Percentiles rank a stretch among this genome's conserved stretches.
phyloP scores from a whole-genome alignment of 257 asterid genomes.

The Gentiana macrophylla region DNA sequence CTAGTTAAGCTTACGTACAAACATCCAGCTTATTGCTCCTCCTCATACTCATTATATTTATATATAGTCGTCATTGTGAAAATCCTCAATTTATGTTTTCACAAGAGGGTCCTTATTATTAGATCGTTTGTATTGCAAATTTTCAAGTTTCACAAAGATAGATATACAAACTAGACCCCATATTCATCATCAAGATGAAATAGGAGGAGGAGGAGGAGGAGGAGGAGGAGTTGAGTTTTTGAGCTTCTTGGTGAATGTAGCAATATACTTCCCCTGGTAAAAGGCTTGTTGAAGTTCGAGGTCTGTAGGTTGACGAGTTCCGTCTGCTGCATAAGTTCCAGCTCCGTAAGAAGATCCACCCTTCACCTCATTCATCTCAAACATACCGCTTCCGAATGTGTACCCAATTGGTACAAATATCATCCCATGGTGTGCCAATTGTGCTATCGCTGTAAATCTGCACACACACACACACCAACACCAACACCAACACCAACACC shows the following conservation, averaged over 20 bases:
- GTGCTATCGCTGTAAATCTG: conserved; percentile 77
- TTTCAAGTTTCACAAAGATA: no score
- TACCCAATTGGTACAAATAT: conserved; percentile 76
- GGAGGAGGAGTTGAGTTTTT: conserved; percentile 13
- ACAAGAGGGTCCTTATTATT: no score
- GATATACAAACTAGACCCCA: no score
- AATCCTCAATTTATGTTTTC: no score
- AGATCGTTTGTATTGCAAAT: no score
- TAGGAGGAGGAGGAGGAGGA: no score
- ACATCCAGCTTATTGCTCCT: no score
- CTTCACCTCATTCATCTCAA: conserved; percentile 69
- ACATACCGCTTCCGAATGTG: conserved; percentile 72
- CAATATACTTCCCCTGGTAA: conserved; percentile 74
- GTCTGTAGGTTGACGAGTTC: conserved; percentile 65
- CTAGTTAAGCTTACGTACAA: no score
- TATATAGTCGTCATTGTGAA: no score
- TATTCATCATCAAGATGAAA: no score
- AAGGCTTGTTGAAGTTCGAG: conserved; percentile 80
- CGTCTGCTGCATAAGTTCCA: conserved; percentile 84
- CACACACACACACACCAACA: conserved; percentile 5
- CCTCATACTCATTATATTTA: no score
- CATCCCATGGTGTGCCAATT: conserved; percentile 88
- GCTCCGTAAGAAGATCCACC: conserved; percentile 88
- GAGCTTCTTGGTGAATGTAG: conserved; percentile 58
- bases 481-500: not conserved